Evolutionary conservation across 768 basidiomycete species (phyloP).

Genomic region (Hebeloma cylindrosporum): DNA sequence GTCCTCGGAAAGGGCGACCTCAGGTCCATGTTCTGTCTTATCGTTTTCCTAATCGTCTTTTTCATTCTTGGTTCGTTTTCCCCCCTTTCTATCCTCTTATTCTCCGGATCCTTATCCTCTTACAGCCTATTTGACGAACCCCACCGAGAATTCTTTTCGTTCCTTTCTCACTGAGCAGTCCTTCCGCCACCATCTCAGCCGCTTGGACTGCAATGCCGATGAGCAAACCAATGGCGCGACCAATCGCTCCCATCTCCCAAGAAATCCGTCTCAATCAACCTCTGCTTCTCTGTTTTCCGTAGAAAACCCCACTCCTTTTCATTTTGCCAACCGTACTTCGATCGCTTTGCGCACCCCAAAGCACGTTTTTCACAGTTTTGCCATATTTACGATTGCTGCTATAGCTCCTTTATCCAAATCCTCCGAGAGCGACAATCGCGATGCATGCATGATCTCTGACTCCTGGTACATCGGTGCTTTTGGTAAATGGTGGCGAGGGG

Average conservation of each 20-base stretch:
- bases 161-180: constrained; percentile 96
- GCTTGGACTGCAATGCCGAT: constrained; percentile 68
- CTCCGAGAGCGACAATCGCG: constrained; percentile 37
- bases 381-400: constrained; percentile 83
- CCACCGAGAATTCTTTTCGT: constrained; percentile 90
- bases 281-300: constrained; percentile 28
- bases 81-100: constrained; percentile 13
- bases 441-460: constrained; percentile 61
- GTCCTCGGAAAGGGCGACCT: constrained; percentile 61
- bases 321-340: constrained; percentile 91
- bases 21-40: constrained; percentile 67
- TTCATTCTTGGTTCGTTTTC: constrained; percentile 67
- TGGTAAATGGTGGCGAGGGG: constrained; percentile 89
- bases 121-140: constrained; percentile 92
- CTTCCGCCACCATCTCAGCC: constrained; percentile 90
- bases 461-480: constrained; percentile 91
- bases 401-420: constrained; percentile 58
- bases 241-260: constrained; percentile 27
- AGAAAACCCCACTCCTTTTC: constrained; percentile 55
- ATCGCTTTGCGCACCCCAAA: constrained; percentile 91
- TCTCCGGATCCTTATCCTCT: constrained; percentile 15
- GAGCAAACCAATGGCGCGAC: constrained; percentile 37
- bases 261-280: constrained; percentile 29
- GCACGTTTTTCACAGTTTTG: constrained; percentile 83
- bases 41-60: constrained; percentile 66